Percentiles rank a stretch among this genome's conserved stretches.
Conservation (phyloP, 2,329 filamentous ascomycete genomes). For the Arthrobotrys musiformis region DNA sequence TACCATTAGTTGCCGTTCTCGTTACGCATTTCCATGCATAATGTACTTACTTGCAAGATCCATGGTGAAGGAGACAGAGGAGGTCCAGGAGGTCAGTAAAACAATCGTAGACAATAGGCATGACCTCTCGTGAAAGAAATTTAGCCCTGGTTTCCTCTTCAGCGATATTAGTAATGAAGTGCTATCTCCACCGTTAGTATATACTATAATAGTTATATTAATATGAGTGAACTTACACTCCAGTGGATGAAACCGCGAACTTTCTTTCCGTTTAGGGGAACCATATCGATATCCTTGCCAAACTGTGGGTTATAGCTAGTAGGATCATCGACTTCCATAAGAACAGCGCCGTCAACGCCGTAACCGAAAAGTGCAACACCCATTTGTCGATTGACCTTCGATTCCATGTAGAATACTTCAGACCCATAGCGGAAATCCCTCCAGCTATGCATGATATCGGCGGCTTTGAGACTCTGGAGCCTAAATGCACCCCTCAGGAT, state of each 20-base stretch:
- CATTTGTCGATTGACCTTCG: slow-evolving; percentile 15
- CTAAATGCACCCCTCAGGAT: slow-evolving; percentile 42
- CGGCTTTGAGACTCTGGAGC: slow-evolving; percentile 13
- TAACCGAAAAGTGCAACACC: slow-evolving; percentile 15
- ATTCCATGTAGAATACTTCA: slow-evolving; percentile 21
- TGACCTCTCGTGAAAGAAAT: slow-evolving; percentile 18
- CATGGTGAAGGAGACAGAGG: slow-evolving; percentile 33
- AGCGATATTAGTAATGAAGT: slow-evolving; percentile 17
- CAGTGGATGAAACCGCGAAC: slow-evolving; percentile 36
- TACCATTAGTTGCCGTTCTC: background rate
- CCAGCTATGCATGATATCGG: slow-evolving; percentile 32
- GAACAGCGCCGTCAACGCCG: slow-evolving; percentile 32
- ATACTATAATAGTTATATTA: background rate
- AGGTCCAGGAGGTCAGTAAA: slow-evolving; percentile 23
- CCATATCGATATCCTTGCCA: slow-evolving; percentile 20
- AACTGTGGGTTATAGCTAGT: background rate
- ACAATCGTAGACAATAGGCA: slow-evolving; percentile 45
- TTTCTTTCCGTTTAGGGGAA: slow-evolving; percentile 40
- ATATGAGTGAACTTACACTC: slow-evolving; percentile 27
- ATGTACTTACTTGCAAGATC: slow-evolving; percentile 32
- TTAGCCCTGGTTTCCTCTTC: slow-evolving; percentile 9
- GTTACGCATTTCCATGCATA: too few relatives aligned
- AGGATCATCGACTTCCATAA: slow-evolving; percentile 36
- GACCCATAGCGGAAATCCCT: slow-evolving; percentile 4
- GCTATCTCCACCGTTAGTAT: background rate